Evolutionary conservation across 2,329 filamentous ascomycete species (phyloP).

Genomic region (Plenodomus lindquistii): DNA sequence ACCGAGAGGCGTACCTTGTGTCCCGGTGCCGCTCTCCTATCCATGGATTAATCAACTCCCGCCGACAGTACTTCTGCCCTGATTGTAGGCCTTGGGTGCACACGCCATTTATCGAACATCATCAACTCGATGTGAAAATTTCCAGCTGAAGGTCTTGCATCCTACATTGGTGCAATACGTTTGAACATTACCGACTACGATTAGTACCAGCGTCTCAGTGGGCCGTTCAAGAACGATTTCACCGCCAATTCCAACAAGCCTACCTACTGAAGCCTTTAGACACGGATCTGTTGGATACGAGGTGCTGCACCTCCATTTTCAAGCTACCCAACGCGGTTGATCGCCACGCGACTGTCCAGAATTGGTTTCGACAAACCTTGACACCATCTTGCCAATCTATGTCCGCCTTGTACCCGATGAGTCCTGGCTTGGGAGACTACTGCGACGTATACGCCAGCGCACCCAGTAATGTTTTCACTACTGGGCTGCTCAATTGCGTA

Average conservation of each 20-base stretch:
- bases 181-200: conserved; percentile 17
- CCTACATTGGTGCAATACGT: conserved; percentile 14
- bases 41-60: no score
- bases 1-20: no score
- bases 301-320: conserved; percentile 5
- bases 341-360: conserved; percentile 4
- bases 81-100: no score
- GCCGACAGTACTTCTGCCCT: no score
- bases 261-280: conserved; percentile 15
- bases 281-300: conserved; percentile 10
- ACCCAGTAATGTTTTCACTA: conserved; percentile 7
- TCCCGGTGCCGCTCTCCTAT: no score
- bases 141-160: conserved; percentile 4
- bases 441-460: conserved; percentile 6
- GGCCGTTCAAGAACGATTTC: conserved; percentile 10
- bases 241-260: conserved; percentile 10
- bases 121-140: no score
- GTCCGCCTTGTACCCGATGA: conserved; percentile 15
- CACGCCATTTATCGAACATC: no score
- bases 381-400: conserved; percentile 11
- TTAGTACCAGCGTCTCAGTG: conserved; percentile 10
- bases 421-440: conserved; percentile 8
- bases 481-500: conserved; percentile 5
- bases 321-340: conserved; percentile 8
- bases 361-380: conserved; percentile 7